Conservation (phyloP, 1,284 basidiomycete species). For the Cutaneotrichosporon sp. region DNA sequence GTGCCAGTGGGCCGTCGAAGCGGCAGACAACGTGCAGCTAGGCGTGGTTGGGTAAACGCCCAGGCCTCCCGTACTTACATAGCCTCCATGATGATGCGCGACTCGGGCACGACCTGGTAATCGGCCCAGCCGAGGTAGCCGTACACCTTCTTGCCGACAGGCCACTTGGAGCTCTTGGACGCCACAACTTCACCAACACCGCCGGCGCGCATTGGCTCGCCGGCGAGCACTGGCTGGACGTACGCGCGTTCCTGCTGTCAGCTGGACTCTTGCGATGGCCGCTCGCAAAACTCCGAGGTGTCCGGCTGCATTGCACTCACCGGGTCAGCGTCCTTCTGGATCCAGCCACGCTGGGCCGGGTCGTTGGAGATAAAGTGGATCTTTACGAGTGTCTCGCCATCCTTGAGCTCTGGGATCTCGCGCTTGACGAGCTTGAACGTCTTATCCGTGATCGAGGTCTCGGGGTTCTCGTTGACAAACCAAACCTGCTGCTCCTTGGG, state of each 20-base stretch:
- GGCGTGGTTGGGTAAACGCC: no score
- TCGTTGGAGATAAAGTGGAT: constrained; percentile 34
- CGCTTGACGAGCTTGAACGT: constrained; percentile 28
- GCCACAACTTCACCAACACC: constrained; percentile 27
- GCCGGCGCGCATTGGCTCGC: constrained; percentile 25
- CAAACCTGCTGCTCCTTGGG: constrained; percentile 25
- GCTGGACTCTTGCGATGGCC: no score
- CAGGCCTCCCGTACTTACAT: constrained; percentile 15
- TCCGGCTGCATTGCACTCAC: no score
- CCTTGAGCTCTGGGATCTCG: constrained; percentile 27
- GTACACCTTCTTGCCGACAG: constrained; percentile 30
- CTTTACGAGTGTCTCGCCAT: constrained; percentile 34
- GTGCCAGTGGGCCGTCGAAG: not conserved
- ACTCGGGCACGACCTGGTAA: constrained; percentile 28
- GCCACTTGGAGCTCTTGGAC: constrained; percentile 24
- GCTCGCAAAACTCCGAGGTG: no score
- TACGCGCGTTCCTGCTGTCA: constrained; percentile 24
- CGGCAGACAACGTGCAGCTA: no score
- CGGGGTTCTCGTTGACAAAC: constrained; percentile 31
- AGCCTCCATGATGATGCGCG: constrained; percentile 6
- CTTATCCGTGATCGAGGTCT: constrained; percentile 20
- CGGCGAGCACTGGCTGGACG: constrained; percentile 23
- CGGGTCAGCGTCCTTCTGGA: constrained; percentile 23
- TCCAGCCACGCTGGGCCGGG: constrained; percentile 41
- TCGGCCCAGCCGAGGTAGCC: constrained; percentile 33